Base-by-base conservation (phyloP, 2,329 filamentous ascomycete species). In the Cytospora piceae region DNA sequence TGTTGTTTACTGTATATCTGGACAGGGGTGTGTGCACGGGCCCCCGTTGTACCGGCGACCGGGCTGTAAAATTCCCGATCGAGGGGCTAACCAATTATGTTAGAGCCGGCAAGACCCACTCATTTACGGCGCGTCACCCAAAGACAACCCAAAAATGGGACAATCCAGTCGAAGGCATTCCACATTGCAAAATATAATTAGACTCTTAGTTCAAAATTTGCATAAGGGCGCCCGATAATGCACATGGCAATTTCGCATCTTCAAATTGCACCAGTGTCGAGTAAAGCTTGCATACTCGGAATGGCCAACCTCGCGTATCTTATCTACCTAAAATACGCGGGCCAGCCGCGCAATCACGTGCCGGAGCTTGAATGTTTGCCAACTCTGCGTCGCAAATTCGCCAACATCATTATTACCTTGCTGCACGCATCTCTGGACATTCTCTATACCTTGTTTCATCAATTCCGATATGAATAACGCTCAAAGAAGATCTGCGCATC, bases 61-160 rank as follows among this genome's bases (percentile, higher is more conserved):
- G 54, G 61, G 56, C 57, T 64, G 52, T 58, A 55, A 32, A 37
- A 39, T 60, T 51, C 37, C 65, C 61, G 61, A 57, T 63, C 39
- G 37, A 42, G 22, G 24, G 32, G 15, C 31, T 8, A 24, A 14
- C 56, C 46, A 56, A 66, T 66, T 17, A 58, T 12, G 52, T 58
- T 39, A 29, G 55, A 27, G 55, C 7, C 12, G 32, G 32, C 20
- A 56, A 56, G 56, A 32, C 39, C 53, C 39, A 55, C 53, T 52
- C 17, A 57, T 49, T 63, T 55, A 31, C 42, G 61, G 62, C 65
- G 65, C 65, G 65, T 67, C 65, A 58, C 65, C 62, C 65, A 37
- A 39, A 37, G 55, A 56, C 56, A 39, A n/a, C 37, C 27, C 31
- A 27, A 32, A 42, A 37, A 37, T 52, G 55, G 42, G 51, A 62